phyloP scores from a whole-genome alignment of 768 basidiomycete species.

The Psilocybe azurescens region DNA sequence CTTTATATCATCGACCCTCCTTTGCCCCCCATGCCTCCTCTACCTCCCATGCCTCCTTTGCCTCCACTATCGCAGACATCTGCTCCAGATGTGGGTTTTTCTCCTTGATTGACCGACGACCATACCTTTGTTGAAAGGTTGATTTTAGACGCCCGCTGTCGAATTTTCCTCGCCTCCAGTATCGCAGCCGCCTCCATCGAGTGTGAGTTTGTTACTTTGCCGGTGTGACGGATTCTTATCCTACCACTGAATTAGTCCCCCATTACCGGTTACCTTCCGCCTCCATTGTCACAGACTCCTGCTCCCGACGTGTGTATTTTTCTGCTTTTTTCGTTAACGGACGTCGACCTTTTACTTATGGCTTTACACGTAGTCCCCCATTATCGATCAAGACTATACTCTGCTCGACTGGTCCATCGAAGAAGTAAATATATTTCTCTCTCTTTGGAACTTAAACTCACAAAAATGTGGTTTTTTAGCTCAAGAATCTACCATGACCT shows the following conservation, averaged over 20 bases:
- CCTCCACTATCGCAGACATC: neutral
- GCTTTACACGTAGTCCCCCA: slow-evolving; percentile 1
- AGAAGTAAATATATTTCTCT: neutral
- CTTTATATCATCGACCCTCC: neutral
- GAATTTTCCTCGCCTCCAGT: neutral
- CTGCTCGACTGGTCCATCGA: slow-evolving; percentile 8
- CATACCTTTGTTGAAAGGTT: neutral
- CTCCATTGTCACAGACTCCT: neutral
- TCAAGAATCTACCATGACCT: neutral
- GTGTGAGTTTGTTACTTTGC: neutral
- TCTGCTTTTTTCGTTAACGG: neutral
- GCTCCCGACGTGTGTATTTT: neutral
- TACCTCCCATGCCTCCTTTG: neutral
- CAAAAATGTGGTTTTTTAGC: neutral
- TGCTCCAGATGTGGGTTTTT: neutral
- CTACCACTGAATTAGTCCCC: no score
- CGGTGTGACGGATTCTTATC: neutral
- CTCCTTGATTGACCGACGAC: neutral
- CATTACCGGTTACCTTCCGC: neutral
- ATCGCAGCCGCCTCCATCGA: neutral
- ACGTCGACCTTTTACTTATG: neutral
- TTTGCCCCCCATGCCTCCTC: neutral
- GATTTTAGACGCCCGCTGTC: neutral
- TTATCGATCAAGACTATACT: slow-evolving; percentile 3
- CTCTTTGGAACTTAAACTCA: neutral